These are phyloP conservation scores for Eucalyptus coolabah DNA, from an alignment of 345 rosid genomes.

Conservation along the genomic window DNA sequence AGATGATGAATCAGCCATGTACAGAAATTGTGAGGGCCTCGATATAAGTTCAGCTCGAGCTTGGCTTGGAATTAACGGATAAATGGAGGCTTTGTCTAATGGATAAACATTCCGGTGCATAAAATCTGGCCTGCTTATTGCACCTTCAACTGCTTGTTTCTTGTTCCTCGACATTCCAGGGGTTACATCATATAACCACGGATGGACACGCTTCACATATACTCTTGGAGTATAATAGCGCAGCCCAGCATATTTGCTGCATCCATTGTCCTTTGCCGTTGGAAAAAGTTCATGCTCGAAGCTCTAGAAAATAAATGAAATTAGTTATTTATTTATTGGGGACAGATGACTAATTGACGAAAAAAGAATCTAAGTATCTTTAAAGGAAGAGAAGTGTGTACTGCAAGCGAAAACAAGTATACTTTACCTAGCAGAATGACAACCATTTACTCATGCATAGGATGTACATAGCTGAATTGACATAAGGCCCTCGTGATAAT, in stretches of 20 bases:
- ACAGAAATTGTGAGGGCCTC: constrained; percentile 8
- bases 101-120: constrained; percentile 1
- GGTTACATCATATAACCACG: constrained; percentile 17
- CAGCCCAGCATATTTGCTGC: constrained; percentile 18
- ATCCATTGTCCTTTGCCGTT: constrained; percentile 11
- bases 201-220: constrained; percentile 27
- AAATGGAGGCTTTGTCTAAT: constrained; percentile 12
- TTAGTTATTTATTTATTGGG: not conserved
- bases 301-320: not conserved
- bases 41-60: not conserved
- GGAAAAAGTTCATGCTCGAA: constrained; percentile 13
- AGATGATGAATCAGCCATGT: constrained; percentile 5
- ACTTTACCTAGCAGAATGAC: not conserved
- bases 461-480: not conserved
- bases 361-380: not conserved
- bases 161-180: constrained; percentile 20
- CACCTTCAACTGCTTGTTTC: constrained; percentile 31
- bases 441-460: not conserved
- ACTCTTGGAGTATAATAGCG: constrained; percentile 7
- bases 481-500: not conserved
- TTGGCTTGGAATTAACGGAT: constrained; percentile 27
- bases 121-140: not conserved
- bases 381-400: not conserved
- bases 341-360: not conserved
- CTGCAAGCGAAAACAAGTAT: not conserved